Conservation (phyloP, 2,329 filamentous ascomycete genomes). For the Paradendryphiella salina region DNA sequence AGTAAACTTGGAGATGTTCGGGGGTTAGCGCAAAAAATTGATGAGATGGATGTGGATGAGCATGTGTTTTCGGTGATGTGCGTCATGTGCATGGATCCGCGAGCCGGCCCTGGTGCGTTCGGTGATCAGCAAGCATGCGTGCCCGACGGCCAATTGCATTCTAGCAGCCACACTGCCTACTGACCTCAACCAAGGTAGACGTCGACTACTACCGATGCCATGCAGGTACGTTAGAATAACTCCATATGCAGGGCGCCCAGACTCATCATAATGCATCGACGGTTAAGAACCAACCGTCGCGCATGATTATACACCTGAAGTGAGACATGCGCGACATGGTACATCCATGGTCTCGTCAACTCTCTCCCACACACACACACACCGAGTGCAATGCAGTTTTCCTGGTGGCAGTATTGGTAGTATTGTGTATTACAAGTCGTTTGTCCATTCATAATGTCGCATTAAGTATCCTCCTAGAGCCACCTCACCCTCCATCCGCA, state of each 20-base stretch:
- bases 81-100: constrained; percentile 8
- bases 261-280: too few species aligned
- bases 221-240: too few species aligned
- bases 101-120: constrained; percentile 5
- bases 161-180: constrained; percentile 1
- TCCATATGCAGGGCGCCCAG: too few species aligned
- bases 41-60: constrained; percentile 25
- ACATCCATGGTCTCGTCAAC: too few species aligned
- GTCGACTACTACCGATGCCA: background rate
- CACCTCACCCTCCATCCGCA: constrained; percentile 19
- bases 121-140: constrained; percentile 32
- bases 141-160: constrained; percentile 23
- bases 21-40: constrained; percentile 18
- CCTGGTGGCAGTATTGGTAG: constrained; percentile 19
- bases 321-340: too few species aligned
- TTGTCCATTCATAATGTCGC: constrained; percentile 40
- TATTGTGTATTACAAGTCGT: constrained; percentile 43
- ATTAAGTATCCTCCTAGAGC: constrained; percentile 37
- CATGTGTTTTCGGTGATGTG: background rate
- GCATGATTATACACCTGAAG: too few species aligned
- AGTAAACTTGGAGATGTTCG: background rate
- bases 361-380: too few species aligned
- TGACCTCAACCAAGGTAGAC: background rate
- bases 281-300: too few species aligned
- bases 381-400: constrained; percentile 10